Conservation (phyloP, 805 yeast genomes). For the Candida fluviatilis region DNA sequence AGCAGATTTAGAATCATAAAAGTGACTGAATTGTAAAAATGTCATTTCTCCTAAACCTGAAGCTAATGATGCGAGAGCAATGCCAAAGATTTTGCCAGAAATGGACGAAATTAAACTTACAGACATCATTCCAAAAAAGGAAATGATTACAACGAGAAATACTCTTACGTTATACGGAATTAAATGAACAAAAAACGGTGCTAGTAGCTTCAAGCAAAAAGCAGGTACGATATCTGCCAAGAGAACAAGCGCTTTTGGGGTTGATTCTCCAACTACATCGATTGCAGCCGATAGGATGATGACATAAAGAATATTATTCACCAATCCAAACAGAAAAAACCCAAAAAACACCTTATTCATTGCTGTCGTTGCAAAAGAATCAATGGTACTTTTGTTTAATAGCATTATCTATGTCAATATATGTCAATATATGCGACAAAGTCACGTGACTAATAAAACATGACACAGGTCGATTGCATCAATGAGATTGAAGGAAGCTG, state of each 20-base stretch:
- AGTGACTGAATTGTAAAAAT: conserved; percentile 82
- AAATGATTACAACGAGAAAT: conserved; percentile 48
- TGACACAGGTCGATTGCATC: too few species aligned
- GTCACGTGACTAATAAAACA: neutral
- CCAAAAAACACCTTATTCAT: conserved; percentile 34
- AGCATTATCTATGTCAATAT: neutral
- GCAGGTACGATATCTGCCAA: conserved; percentile 87
- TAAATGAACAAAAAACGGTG: conserved; percentile 76
- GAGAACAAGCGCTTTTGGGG: conserved; percentile 83
- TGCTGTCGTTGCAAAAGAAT: too few species aligned
- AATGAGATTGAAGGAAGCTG: too few species aligned
- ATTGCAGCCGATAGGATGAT: conserved; percentile 89
- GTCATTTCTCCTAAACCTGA: conserved; percentile 92
- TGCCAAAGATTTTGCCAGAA: conserved; percentile 53
- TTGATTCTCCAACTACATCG: conserved; percentile 77
- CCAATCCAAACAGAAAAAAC: conserved; percentile 80
- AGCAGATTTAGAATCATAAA: conserved; percentile 50
- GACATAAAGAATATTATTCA: conserved; percentile 87
- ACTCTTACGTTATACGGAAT: conserved; percentile 60
- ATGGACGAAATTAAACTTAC: conserved; percentile 45
- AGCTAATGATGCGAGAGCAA: conserved; percentile 72
- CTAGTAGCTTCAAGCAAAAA: conserved; percentile 59
- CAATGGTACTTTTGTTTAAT: conserved; percentile 3
- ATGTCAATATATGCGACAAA: neutral
- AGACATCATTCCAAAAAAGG: conserved; percentile 70